A percentile compares a stretch with the other conserved stretches of the same genome.
Evolutionary conservation across 106 monocot genomes (phyloP).

Genomic region (Allium fistulosum): DNA sequence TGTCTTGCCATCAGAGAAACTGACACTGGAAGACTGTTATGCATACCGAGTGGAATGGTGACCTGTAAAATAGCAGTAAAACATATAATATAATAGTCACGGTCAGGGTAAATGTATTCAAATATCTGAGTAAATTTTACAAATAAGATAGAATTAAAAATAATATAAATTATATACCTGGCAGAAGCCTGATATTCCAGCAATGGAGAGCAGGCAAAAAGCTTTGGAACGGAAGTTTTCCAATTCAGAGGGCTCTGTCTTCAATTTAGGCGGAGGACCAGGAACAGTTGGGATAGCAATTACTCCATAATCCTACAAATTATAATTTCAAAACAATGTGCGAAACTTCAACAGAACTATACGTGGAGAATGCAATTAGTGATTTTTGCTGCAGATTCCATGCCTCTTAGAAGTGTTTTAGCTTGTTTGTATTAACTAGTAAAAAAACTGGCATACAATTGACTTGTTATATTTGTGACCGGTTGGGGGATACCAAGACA

Average conservation of each 20-base stretch:
- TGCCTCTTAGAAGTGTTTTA: no score
- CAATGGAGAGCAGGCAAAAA: slow-evolving; percentile 77
- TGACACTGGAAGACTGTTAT: slow-evolving; percentile 62
- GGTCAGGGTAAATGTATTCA: no score
- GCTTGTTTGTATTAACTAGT: no score
- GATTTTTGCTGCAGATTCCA: no score
- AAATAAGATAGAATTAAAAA: not conserved
- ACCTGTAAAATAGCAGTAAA: slow-evolving; percentile 30
- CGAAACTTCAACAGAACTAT: not conserved
- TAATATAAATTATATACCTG: slow-evolving; percentile 42
- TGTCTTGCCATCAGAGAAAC: slow-evolving; percentile 82
- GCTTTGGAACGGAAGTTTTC: slow-evolving; percentile 73
- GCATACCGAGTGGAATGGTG: slow-evolving; percentile 67
- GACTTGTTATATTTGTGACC: no score
- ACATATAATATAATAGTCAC: not conserved
- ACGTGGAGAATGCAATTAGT: not conserved
- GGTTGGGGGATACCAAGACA: no score
- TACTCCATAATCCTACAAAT: slow-evolving; percentile 52
- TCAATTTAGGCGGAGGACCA: slow-evolving; percentile 70
- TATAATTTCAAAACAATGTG: not conserved
- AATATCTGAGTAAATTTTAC: no score
- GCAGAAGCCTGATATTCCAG: slow-evolving; percentile 90
- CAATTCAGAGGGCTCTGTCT: slow-evolving; percentile 23
- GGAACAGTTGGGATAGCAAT: slow-evolving; percentile 90
- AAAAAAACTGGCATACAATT: no score